Evolutionary conservation across 495 filamentous ascomycete genomes (phyloP).

Genomic region (Terfezia boudieri): DNA sequence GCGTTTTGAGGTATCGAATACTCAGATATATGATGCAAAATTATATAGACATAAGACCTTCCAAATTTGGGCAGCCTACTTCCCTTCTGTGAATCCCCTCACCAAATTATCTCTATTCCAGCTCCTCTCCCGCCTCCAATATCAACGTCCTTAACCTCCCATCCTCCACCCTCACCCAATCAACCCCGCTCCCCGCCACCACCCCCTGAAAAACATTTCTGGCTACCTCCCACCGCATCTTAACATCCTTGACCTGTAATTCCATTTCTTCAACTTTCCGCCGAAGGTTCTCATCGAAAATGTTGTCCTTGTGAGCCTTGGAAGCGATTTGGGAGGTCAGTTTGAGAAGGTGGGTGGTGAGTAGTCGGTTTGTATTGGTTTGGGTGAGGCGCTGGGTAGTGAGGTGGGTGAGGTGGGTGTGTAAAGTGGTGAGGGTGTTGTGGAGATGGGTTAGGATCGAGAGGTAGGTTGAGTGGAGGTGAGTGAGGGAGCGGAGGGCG

Average conservation of each 20-base stretch:
- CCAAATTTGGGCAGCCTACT: too few relatives aligned
- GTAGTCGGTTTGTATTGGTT: background rate
- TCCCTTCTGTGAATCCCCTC: background rate
- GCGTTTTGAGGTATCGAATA: too few relatives aligned
- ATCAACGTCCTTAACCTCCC: background rate
- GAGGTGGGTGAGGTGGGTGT: background rate
- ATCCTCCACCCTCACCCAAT: background rate
- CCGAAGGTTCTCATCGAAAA: background rate
- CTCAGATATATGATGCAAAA: too few relatives aligned
- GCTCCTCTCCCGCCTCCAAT: background rate
- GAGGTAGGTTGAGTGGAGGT: background rate
- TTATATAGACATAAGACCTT: too few relatives aligned
- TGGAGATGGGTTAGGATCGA: background rate
- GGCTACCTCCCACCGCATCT: constrained; percentile 15
- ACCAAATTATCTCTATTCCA: background rate
- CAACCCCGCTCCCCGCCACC: background rate
- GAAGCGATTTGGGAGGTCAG: background rate
- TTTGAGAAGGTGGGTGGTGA: background rate
- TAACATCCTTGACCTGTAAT: constrained; percentile 6
- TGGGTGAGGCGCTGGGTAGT: background rate
- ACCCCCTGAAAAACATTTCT: constrained; percentile 14
- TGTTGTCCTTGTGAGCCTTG: background rate
- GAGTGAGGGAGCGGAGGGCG: background rate
- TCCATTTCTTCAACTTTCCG: background rate
- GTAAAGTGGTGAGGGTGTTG: background rate